These are phyloP conservation scores for Neofusicoccum parvum DNA, from an alignment of 2,329 filamentous ascomycete species.

Conservation along the genomic window DNA sequence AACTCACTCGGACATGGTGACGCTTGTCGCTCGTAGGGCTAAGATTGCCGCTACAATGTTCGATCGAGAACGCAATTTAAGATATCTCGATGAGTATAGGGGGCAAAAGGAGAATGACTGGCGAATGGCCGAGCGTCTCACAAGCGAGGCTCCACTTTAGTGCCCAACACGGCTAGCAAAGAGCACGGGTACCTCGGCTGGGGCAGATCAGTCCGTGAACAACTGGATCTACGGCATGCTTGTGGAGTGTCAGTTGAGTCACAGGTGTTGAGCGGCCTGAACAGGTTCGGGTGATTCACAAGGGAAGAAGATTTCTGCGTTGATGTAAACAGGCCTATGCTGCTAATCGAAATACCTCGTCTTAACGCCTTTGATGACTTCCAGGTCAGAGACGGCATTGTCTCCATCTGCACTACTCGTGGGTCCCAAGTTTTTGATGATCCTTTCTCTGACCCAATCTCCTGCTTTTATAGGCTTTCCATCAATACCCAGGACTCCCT, in stretches of 20 bases:
- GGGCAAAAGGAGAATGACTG: neutral
- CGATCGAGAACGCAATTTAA: neutral
- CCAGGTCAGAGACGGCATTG: no score
- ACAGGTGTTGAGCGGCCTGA: no score
- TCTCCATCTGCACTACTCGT: no score
- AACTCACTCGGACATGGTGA: conserved; percentile 2
- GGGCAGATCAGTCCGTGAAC: neutral
- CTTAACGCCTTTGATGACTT: no score
- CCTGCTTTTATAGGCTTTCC: neutral
- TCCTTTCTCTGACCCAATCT: no score
- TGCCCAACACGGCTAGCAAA: neutral
- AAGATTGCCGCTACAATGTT: neutral
- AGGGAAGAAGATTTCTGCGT: no score
- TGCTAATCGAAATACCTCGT: no score
- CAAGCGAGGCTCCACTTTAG: neutral
- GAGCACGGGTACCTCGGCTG: neutral
- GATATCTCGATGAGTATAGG: neutral
- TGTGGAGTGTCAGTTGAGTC: no score
- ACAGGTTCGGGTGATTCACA: no score
- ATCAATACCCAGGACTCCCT: neutral
- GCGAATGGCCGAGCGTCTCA: neutral
- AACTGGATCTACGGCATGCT: neutral
- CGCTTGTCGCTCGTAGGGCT: neutral
- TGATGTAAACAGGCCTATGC: no score
- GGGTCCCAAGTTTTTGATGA: no score